A percentile compares a stretch with the other conserved stretches of the same genome.
phyloP scores from a whole-genome alignment of 768 basidiomycete genomes.

The Naganishia friedmannii region DNA sequence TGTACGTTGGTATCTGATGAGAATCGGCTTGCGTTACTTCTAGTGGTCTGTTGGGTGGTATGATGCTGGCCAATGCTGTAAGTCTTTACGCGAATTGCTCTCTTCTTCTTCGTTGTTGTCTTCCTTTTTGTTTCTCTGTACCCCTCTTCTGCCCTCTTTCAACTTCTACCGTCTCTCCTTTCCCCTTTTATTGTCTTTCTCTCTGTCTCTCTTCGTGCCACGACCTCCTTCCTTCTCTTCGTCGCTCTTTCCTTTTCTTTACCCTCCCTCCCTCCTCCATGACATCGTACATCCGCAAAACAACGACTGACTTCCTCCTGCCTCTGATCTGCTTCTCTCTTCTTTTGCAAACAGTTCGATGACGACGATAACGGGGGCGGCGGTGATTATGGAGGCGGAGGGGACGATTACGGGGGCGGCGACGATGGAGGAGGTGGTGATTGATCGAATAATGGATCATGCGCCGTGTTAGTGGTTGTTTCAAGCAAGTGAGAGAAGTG shows the following conservation, averaged over 20 bases:
- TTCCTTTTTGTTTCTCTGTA: too few relatives aligned
- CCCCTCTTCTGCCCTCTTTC: background rate
- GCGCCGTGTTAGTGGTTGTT: too few relatives aligned
- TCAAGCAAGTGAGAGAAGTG: too few relatives aligned
- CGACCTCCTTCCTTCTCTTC: too few relatives aligned
- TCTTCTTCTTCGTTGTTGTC: too few relatives aligned
- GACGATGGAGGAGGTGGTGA: conserved; percentile 19
- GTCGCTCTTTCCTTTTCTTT: too few relatives aligned
- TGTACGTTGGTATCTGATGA: background rate
- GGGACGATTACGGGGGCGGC: conserved; percentile 22
- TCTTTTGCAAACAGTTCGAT: conserved; percentile 1
- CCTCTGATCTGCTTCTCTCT: too few relatives aligned
- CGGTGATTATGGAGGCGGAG: conserved; percentile 8
- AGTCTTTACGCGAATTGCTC: background rate
- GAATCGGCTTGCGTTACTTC: background rate
- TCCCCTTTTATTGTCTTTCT: too few relatives aligned
- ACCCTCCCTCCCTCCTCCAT: too few relatives aligned
- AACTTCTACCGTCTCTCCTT: background rate
- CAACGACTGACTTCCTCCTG: background rate
- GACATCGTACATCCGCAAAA: too few relatives aligned
- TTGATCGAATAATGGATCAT: background rate
- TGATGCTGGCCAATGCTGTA: conserved; percentile 28
- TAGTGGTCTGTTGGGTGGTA: conserved; percentile 29
- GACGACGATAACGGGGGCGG: conserved; percentile 17
- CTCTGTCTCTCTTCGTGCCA: too few relatives aligned